A percentile compares a stretch with the other conserved stretches of the same genome.
These are phyloP conservation scores for Dissophora globulifera DNA, from an alignment of 192 early-diverging fungal species.

Conservation along the genomic window DNA sequence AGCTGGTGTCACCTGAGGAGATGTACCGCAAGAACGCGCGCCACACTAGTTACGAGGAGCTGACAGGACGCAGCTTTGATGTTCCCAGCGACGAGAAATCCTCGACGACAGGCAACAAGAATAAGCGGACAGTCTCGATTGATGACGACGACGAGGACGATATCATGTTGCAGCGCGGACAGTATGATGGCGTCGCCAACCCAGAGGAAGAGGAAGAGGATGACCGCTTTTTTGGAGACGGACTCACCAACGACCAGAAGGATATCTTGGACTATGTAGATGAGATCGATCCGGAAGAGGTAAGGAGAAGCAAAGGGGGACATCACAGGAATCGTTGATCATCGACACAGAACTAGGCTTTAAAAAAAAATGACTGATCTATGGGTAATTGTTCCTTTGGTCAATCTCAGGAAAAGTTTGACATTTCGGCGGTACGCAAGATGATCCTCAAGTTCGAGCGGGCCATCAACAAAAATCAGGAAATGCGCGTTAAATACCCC, in stretches of 20 bases:
- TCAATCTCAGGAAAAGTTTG: constrained; percentile 65
- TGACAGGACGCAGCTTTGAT: constrained; percentile 46
- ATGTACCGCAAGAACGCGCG: constrained; percentile 47
- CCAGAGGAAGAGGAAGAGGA: constrained; percentile 77
- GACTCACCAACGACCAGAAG: constrained; percentile 80
- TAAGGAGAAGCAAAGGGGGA: constrained; percentile 13
- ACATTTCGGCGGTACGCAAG: constrained; percentile 72
- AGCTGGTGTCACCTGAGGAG: constrained; percentile 44
- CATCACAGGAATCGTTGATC: constrained; percentile 1
- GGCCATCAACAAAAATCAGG: constrained; percentile 87
- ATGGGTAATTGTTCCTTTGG: too few species aligned
- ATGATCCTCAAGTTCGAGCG: constrained; percentile 88
- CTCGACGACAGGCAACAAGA: constrained; percentile 8
- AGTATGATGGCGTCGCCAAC: constrained; percentile 27
- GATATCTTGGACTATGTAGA: constrained; percentile 87
- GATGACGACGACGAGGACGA: constrained; percentile 38
- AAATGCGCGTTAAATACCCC: constrained; percentile 82
- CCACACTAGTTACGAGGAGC: constrained; percentile 44
- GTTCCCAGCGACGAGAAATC: constrained; percentile 18
- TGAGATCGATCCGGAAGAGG: constrained; percentile 79
- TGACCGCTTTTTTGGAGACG: constrained; percentile 86
- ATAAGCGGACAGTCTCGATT: constrained; percentile 32
- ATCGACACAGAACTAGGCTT: not conserved
- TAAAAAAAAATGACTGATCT: too few species aligned
- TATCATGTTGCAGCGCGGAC: not conserved